Evolutionary conservation across 2,329 filamentous ascomycete genomes (phyloP).

Genomic region (Pestalotiopsis sp.): DNA sequence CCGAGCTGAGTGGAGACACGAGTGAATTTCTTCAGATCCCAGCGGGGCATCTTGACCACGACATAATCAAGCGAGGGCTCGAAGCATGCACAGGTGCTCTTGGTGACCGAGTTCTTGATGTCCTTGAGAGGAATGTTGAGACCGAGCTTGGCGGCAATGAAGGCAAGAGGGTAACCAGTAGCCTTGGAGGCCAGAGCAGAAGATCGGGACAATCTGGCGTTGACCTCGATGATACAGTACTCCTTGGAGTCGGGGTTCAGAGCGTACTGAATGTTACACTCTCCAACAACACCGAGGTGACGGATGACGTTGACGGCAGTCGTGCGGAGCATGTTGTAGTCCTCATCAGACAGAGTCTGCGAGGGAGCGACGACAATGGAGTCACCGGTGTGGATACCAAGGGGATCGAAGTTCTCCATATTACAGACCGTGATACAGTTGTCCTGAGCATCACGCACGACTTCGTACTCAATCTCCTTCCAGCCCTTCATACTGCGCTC

Average conservation of each 20-base stretch:
- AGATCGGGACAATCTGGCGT: slow-evolving; percentile 91
- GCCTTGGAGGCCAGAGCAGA: slow-evolving; percentile 96
- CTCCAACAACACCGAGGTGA: slow-evolving; percentile 93
- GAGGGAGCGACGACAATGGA: slow-evolving; percentile 98
- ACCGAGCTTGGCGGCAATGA: slow-evolving; percentile 95
- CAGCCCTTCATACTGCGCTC: slow-evolving; percentile 99
- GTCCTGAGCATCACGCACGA: slow-evolving; percentile 90
- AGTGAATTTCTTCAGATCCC: slow-evolving; percentile 99
- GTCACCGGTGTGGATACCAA: slow-evolving; percentile 97
- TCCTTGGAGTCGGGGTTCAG: slow-evolving; percentile 93
- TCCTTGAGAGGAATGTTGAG: slow-evolving; percentile 94
- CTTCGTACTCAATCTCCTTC: slow-evolving; percentile 99
- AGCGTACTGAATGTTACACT: slow-evolving; percentile 99
- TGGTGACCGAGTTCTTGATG: slow-evolving; percentile 94
- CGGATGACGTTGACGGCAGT: slow-evolving; percentile 97
- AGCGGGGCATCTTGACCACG: slow-evolving; percentile 97
- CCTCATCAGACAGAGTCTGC: slow-evolving; percentile 93
- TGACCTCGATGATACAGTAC: slow-evolving; percentile 99
- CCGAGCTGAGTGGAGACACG: slow-evolving; percentile 93
- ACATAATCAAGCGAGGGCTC: slow-evolving; percentile 98
- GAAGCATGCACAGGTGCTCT: slow-evolving; percentile 95
- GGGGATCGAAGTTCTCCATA: slow-evolving; percentile 99
- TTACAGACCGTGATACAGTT: slow-evolving; percentile 99
- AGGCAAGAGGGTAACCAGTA: slow-evolving; percentile 93
- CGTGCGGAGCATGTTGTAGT: slow-evolving; percentile 98